phyloP scores from a whole-genome alignment of 2,329 filamentous ascomycete genomes.

The Diplodia corticola region DNA sequence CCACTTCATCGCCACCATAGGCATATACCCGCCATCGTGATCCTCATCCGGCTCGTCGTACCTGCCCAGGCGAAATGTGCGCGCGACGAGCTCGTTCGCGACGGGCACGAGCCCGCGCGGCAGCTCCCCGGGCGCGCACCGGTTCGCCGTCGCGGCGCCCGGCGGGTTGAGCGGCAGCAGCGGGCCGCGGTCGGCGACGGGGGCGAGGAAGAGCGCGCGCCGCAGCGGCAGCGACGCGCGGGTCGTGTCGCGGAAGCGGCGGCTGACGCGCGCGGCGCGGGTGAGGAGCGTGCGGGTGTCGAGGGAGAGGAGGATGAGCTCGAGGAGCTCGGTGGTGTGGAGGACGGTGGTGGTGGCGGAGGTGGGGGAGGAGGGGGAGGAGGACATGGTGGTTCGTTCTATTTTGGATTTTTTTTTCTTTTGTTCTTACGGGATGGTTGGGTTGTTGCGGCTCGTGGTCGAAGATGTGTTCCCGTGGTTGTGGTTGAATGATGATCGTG shows the following conservation, averaged over 20 bases:
- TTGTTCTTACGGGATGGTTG: background rate
- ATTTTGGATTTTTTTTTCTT: background rate
- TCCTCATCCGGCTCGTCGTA: slow-evolving; percentile 14
- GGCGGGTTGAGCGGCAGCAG: background rate
- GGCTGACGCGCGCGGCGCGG: background rate
- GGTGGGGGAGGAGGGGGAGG: background rate
- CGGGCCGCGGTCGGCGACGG: background rate
- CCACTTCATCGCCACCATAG: slow-evolving; percentile 18
- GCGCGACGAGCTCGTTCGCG: background rate
- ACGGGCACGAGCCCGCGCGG: background rate
- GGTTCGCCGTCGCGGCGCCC: background rate
- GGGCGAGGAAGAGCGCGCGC: slow-evolving; percentile 16
- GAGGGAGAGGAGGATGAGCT: slow-evolving; percentile 16
- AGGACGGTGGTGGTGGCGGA: background rate
- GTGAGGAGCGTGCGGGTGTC: background rate
- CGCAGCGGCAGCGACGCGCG: background rate
- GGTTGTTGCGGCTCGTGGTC: no score
- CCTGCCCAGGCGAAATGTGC: slow-evolving; percentile 9
- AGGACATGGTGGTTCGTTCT: background rate
- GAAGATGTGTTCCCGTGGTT: background rate
- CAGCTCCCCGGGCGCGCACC: background rate
- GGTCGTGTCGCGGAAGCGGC: background rate
- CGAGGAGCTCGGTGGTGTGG: slow-evolving; percentile 19
- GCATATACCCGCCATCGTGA: slow-evolving; percentile 20
- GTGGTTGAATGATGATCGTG: background rate